Evolutionary conservation across 805 yeast species (phyloP), one percentile per base, ranked within the genome.

Genomic region (Kregervanrija delftensis): DNA sequence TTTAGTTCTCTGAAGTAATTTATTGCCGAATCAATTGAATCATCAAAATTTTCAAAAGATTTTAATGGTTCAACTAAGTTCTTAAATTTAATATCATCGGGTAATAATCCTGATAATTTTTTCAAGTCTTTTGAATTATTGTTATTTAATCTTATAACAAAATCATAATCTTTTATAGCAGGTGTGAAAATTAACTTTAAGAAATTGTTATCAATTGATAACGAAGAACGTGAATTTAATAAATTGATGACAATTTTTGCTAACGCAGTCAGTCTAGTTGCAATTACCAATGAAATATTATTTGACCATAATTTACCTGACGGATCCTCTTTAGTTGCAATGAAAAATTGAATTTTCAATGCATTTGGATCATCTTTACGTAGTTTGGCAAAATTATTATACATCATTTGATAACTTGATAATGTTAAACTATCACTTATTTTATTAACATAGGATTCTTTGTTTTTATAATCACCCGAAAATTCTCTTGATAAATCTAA

Each of bases 251-350:
- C 90, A 30, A 84, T 90, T 51, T 87, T 77, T 1, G 96, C 77
- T 48, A 93, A 72, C 0, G 95, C 90, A 0, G 98, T 91, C 49
- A 91, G 67, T 65, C 99, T 79, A 11, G 90, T 74, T 4, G 96
- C 89, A 46, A 90, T 81, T 8, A 96, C 90, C 44, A 85, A 68
- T 2, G 77, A 68, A 35, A 73, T 56, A 15, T 54, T 54, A 32
- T 56, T 54, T 3, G 67, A 62, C 91, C 96, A 93, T 47, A 87
- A 60, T 39, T 79, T 79, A 38, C 98, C 98, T 11, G 91, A 77
- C n/a, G 81, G 78, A 58, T 93, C 98, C 49, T 79, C 83, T 57
- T 80, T 83, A 1, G 96, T 77, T 1, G 84, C 96, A 49, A 91
- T 79, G 55, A 88, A 88, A 59, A 83, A 78, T 53, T 93, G 96